Evolutionary conservation across 2,329 filamentous ascomycete genomes (phyloP).

Genomic region (Talaromyces atroroseus): DNA sequence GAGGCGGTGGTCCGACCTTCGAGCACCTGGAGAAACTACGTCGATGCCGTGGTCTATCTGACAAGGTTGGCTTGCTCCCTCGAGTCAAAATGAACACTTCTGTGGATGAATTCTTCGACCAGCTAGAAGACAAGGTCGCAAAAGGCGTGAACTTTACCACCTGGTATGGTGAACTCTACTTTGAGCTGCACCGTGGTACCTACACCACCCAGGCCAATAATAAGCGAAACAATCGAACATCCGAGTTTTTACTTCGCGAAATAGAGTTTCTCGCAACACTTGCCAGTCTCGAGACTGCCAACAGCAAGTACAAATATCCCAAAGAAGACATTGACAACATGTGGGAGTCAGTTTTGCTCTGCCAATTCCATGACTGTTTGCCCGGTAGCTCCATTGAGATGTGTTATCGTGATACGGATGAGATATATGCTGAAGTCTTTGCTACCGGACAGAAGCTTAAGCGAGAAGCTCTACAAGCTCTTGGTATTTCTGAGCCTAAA

Average conservation of each 20-base stretch:
- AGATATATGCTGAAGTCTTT: constrained; percentile 81
- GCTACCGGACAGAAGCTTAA: constrained; percentile 67
- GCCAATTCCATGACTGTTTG: constrained; percentile 96
- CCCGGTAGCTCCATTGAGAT: constrained; percentile 94
- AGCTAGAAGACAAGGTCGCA: constrained; percentile 69
- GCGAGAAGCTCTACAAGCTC: constrained; percentile 60
- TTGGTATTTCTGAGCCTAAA: constrained; percentile 55
- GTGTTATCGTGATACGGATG: constrained; percentile 94
- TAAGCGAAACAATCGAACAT: constrained; percentile 85
- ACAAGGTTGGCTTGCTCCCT: constrained; percentile 76
- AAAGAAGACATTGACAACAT: constrained; percentile 91
- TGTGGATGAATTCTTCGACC: constrained; percentile 91
- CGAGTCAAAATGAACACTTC: constrained; percentile 83
- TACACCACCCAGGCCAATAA: constrained; percentile 98
- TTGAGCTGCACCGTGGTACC: constrained; percentile 92
- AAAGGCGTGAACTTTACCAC: constrained; percentile 70
- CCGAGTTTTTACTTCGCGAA: constrained; percentile 79
- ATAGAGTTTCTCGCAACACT: constrained; percentile 83
- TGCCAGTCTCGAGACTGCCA: constrained; percentile 63
- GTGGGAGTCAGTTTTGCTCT: constrained; percentile 89
- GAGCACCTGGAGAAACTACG: constrained; percentile 92
- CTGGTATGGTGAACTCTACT: constrained; percentile 98
- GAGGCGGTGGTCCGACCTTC: constrained; percentile 90
- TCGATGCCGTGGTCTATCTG: constrained; percentile 83
- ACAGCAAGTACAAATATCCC: constrained; percentile 72